Evolutionary conservation across 2,329 filamentous ascomycete genomes (phyloP), one percentile per base, ranked within the genome.

Genomic region (Stachybotrys elegans): DNA sequence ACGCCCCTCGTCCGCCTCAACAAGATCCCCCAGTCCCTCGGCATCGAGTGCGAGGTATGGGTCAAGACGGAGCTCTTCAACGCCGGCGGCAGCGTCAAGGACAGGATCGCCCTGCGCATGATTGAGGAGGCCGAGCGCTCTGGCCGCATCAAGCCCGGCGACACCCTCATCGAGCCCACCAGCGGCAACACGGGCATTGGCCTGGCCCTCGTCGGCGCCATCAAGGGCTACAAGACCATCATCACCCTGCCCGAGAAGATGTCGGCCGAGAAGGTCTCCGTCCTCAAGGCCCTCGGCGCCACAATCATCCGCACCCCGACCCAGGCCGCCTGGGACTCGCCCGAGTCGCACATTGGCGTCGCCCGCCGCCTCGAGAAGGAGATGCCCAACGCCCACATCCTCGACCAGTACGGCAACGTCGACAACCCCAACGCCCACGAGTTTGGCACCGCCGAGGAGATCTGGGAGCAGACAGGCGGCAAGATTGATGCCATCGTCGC

Each of bases 211-310:
- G 92, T 97, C 16, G 92, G 82, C 46, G 93, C 93, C 14, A 87
- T 98, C 60, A 97, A 96, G 73, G 92, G 91, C 53, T 98, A 97
- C 77, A 92, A 92, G 69, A 94, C 91, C 32, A 97, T 98, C 69
- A 98, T 98, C 66, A 98, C 93, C 11, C 81, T 98, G 37, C 93
- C 93, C 42, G 93, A 98, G 72, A 98, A 98, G 76, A 98, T 98
- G 93, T 96, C 90, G 2, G 87, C 90, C 39, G 93, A 98, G 70
- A 98, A 98, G 70, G 93, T 98, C 31, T 86, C 92, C 3, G 93
- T 98, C 22, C 78, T 98, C 49, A 87, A 90, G 57, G 92, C 93
- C 22, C 79, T 98, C 42, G 92, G 92, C 51, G 93, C 93, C 34
- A 96, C 94, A 61, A 97, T 98, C 68, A 96, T 98, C 65, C 85